Evolutionary conservation across 352 stramenopile genomes (phyloP).

Genomic region (Discostella stelligera): DNA sequence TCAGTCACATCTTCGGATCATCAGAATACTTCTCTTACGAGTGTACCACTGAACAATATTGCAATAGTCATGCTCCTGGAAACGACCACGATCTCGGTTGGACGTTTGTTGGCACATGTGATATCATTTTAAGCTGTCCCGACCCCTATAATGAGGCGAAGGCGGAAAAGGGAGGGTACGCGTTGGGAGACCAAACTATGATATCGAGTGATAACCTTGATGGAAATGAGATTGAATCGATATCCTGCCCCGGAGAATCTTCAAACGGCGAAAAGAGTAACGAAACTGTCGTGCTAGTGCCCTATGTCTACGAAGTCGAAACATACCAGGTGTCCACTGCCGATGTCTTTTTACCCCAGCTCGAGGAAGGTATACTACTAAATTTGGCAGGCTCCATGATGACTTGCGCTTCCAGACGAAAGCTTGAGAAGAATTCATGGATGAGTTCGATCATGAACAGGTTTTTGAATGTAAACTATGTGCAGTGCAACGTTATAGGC

Average conservation of each 20-base stretch:
- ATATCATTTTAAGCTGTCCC: not conserved
- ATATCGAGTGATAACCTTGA: slow-evolving; percentile 7
- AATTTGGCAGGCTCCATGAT: slow-evolving; percentile 20
- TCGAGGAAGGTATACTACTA: slow-evolving; percentile 32
- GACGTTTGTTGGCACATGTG: slow-evolving; percentile 6
- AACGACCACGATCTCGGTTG: slow-evolving; percentile 1
- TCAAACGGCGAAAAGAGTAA: not conserved
- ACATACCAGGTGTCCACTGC: slow-evolving; percentile 21
- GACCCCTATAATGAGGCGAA: not conserved
- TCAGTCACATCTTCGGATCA: not conserved
- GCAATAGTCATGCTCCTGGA: slow-evolving; percentile 9
- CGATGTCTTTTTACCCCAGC: slow-evolving; percentile 17
- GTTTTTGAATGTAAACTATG: not conserved
- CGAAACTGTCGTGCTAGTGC: slow-evolving; percentile 3
- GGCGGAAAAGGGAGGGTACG: not conserved
- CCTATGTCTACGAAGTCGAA: slow-evolving; percentile 46
- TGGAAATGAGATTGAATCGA: slow-evolving; percentile 10
- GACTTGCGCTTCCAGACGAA: slow-evolving; percentile 5
- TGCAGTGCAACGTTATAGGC: slow-evolving; percentile 1
- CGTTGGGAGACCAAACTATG: not conserved
- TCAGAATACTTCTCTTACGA: slow-evolving; percentile 9
- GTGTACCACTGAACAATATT: slow-evolving; percentile 5
- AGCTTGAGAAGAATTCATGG: not conserved
- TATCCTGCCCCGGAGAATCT: slow-evolving; percentile 7
- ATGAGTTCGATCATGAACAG: not conserved